Evolutionary conservation across 805 yeast genomes (phyloP).

Genomic region (Ogataea kodamae): DNA sequence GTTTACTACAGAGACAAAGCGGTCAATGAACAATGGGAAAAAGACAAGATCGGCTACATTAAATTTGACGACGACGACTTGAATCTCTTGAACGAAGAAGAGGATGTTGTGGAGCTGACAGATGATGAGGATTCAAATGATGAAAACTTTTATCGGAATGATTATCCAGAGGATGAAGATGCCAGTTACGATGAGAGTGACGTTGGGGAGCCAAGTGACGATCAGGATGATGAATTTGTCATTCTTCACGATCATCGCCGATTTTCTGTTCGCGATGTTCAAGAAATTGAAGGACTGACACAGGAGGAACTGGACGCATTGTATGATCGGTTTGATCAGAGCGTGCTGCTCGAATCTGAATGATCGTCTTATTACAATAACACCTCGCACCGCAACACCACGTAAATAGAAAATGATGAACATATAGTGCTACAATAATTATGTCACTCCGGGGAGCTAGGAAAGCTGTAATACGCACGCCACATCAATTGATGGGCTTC

Average conservation of each 20-base stretch:
- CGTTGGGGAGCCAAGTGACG: constrained; percentile 34
- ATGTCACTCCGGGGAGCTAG: constrained; percentile 37
- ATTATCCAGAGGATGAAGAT: constrained; percentile 93
- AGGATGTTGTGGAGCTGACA: constrained; percentile 33
- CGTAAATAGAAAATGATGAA: constrained; percentile 1
- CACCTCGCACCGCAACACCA: constrained; percentile 7
- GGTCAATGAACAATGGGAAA: constrained; percentile 39
- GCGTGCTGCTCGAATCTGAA: constrained; percentile 5
- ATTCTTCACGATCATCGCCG: constrained; percentile 33
- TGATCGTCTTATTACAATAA: too few species aligned
- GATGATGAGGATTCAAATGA: constrained; percentile 88
- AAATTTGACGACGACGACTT: constrained; percentile 51
- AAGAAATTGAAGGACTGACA: constrained; percentile 29
- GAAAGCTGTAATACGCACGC: constrained; percentile 36
- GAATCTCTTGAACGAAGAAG: constrained; percentile 38
- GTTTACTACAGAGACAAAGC: constrained; percentile 70
- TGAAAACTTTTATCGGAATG: constrained; percentile 87
- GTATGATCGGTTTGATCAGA: constrained; percentile 22
- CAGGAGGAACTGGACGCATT: constrained; percentile 34
- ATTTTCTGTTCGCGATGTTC: constrained; percentile 28
- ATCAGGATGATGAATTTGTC: constrained; percentile 37
- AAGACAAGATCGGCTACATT: constrained; percentile 46
- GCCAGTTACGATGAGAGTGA: constrained; percentile 42
- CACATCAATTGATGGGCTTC: constrained; percentile 35
- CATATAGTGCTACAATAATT: background rate